Evolutionary conservation across 306 rosid species (phyloP), one percentile per base, ranked within the genome.

Genomic region (Nissolia schottii): DNA sequence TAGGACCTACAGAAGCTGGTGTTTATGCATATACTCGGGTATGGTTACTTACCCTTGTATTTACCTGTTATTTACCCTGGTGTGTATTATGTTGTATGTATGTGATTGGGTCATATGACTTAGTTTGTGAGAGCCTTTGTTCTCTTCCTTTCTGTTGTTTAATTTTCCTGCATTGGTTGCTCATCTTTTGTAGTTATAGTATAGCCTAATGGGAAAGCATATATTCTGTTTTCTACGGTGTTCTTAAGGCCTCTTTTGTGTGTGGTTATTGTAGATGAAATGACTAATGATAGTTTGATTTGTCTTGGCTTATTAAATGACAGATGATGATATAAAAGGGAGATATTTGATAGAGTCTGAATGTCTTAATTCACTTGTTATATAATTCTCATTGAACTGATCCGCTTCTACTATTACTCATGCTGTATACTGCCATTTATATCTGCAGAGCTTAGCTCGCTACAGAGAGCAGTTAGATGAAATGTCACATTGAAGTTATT

Each of bases 21-120:
- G 96, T 91, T 85, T 94, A 91, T 70, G 99, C 99, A 9, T 89
- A 91, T 75, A 86, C 95, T 56, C 85, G 79, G 93, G 99, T 91
- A 82, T 15, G 80, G 15, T 65, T 66, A 23, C 51, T 57, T 64
- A 48, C 46, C 60, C 43, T 65, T 28, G 29, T 61, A 25, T 45
- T 73, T 60, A 41, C 71, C 24, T 55, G 20, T 45, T 45, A 45
- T n/a, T 45, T 45, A 45, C 51, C 7, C 6, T n/a, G 51, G 19
- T 16, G 1, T 48, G 23, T 48, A 48, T 16, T 11, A 31, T 63
- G 23, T 48, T 16, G 5, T 11, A 31, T 63, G 11, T 66, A 63
- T 37, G 70, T 19, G 23, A 28, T 22, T 0, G n/a, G 62, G 40
- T 53, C 67, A 28, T n/a, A 34, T 62, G 71, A 38, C 65, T 27